Percentiles rank a stretch among this genome's conserved stretches.
These are phyloP conservation scores for Alternaria sp. DNA, from an alignment of 2,329 filamentous ascomycete genomes.

Conservation along the genomic window DNA sequence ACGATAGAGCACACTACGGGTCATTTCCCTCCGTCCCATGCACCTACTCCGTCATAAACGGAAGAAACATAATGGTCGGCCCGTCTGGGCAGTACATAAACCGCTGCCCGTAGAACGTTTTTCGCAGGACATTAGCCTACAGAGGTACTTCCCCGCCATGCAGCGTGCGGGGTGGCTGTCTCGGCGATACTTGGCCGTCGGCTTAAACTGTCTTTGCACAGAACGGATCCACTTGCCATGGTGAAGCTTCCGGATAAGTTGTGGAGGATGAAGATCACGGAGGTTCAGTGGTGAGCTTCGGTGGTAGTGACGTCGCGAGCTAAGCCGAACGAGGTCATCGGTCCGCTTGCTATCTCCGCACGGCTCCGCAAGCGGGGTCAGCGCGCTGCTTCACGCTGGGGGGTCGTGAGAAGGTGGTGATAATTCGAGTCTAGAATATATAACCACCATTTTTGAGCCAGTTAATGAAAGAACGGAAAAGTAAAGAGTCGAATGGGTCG, in stretches of 20 bases:
- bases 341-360: constrained; percentile 6
- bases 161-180: constrained; percentile 31
- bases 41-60: constrained; percentile 5
- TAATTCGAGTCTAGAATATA: neutral
- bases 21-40: constrained; percentile 6
- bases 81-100: constrained; percentile 14
- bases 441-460: too few relatives aligned
- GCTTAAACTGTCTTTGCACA: neutral
- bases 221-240: neutral
- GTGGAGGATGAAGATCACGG: neutral
- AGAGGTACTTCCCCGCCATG: constrained; percentile 21
- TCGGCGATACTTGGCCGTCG: constrained; percentile 21
- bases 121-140: neutral
- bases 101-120: constrained; percentile 5
- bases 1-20: neutral
- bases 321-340: neutral
- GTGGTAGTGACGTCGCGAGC: constrained; percentile 4
- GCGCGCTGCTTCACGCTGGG: neutral
- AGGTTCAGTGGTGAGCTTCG: neutral
- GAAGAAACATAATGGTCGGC: constrained; percentile 8
- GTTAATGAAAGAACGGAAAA: too few relatives aligned
- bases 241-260: neutral
- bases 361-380: constrained; percentile 1
- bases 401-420: neutral
- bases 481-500: too few relatives aligned